A percentile compares a stretch with the other conserved stretches of the same genome.
These are phyloP conservation scores for Erythrophleum fordii DNA, from an alignment of 306 rosid genomes.

Conservation along the genomic window DNA sequence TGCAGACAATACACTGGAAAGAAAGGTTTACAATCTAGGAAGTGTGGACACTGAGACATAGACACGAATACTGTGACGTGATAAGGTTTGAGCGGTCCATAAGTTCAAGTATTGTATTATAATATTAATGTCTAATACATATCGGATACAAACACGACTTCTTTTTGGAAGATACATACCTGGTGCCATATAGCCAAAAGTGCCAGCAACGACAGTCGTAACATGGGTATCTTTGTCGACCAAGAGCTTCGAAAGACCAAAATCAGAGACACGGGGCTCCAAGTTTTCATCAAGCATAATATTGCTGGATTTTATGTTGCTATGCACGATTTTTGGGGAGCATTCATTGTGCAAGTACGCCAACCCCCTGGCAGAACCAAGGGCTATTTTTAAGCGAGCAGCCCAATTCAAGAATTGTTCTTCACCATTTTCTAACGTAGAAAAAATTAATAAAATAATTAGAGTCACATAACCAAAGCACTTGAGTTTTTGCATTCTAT, in stretches of 20 bases:
- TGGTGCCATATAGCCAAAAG: slow-evolving; percentile 97
- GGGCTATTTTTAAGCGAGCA: slow-evolving; percentile 80
- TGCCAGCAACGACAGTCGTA: slow-evolving; percentile 98
- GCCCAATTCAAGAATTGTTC: slow-evolving; percentile 66
- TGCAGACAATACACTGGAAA: background rate
- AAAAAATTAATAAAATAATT: background rate
- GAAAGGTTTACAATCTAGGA: no score
- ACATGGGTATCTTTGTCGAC: slow-evolving; percentile 95
- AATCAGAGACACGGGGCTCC: slow-evolving; percentile 90
- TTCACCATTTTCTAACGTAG: slow-evolving; percentile 47
- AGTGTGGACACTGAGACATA: no score
- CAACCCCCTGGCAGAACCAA: slow-evolving; percentile 96
- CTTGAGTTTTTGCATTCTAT: background rate
- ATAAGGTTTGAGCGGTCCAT: background rate
- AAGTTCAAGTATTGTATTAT: background rate
- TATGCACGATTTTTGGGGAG: slow-evolving; percentile 83
- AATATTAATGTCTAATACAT: background rate
- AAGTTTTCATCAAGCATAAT: slow-evolving; percentile 85
- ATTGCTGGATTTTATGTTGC: slow-evolving; percentile 96
- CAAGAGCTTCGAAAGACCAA: slow-evolving; percentile 93
- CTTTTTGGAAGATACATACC: slow-evolving; percentile 50
- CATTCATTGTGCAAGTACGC: slow-evolving; percentile 95
- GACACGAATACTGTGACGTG: background rate
- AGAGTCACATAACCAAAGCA: slow-evolving; percentile 7
- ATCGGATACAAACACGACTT: no score